Base-by-base conservation (phyloP, 768 basidiomycete species). In the Paxillus rubicundulus region DNA sequence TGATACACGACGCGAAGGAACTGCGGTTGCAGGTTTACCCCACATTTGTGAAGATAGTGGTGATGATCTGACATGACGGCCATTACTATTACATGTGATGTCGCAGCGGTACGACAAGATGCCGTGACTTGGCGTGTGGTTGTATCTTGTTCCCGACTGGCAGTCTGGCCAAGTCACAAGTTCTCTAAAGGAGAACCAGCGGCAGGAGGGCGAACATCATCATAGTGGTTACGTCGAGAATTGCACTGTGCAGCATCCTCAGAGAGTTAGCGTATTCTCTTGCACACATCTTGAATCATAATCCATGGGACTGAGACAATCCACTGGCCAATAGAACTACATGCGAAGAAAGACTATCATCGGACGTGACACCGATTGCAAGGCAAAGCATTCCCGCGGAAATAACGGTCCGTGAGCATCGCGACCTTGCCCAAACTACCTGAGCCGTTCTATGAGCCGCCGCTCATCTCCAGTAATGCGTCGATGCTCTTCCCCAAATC, bases 401-500 rank as follows among this genome's bases (percentile, higher is more conserved):
- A 27, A 9, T 14, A 44, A 17, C 8, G 17, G 21, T 20, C 41
- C 14, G 42, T 24, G 28, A 24, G n/a, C 20, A 28, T n/a, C 20
- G 16, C 30, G 42, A 28, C 10, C 42, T 44, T 30, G 14, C 27
- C 42, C 33, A 14, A 9, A 30, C 30, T 30, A 10, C 7, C 30
- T 30, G 9, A 12, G 12, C 10, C 33, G 33, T 12, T 33, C 33
- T 50, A 68, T 20, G 61, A 57, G 4, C 64, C 66, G 39, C 71
- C 71, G 41, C 72, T 72, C 77, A 92, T 89, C 72, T 93, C 91
- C 64, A 93, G 71, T 55, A 93, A 66, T 45, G 77, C 82, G 64
- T 96, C 94, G 60, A 96, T 94, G 64, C 91, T 94, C 77, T 81
- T 82, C 38, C 92, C 93, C 52, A 97, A 65, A 72, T 97, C 92